Conservation (phyloP, 2,329 filamentous ascomycete species). For the Chaetomium sp. region DNA sequence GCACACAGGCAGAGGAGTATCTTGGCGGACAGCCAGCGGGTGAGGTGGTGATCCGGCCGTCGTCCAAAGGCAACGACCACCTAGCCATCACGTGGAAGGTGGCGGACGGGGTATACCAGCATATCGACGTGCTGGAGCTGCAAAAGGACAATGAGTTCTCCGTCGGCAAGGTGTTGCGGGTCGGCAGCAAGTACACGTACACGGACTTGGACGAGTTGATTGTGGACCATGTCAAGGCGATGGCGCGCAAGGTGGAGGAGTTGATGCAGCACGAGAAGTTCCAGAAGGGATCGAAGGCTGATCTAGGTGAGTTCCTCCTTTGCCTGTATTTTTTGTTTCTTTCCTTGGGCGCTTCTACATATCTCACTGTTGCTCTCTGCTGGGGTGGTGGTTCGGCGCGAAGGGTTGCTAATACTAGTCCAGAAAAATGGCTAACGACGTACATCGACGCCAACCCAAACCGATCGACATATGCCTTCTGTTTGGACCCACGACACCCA, state of each 20-base stretch:
- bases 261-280: slow-evolving; percentile 93
- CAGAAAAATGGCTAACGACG: slow-evolving; percentile 86
- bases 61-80: slow-evolving; percentile 91
- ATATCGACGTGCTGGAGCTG: slow-evolving; percentile 93
- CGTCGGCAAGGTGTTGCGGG: slow-evolving; percentile 76
- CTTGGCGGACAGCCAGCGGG: slow-evolving; percentile 78
- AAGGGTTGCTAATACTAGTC: neutral
- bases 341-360: too few species aligned
- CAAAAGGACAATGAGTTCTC: slow-evolving; percentile 97
- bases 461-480: slow-evolving; percentile 91
- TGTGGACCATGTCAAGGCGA: slow-evolving; percentile 92
- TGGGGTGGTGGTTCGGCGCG: too few species aligned
- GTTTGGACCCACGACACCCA: slow-evolving; percentile 82
- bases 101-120: slow-evolving; percentile 90
- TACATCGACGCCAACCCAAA: slow-evolving; percentile 96
- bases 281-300: slow-evolving; percentile 69
- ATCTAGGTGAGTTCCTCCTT: slow-evolving; percentile 64
- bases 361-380: too few species aligned
- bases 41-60: slow-evolving; percentile 91
- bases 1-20: slow-evolving; percentile 86
- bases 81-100: slow-evolving; percentile 98
- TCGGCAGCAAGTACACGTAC: slow-evolving; percentile 85
- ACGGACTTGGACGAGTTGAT: slow-evolving; percentile 96
- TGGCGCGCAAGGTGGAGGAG: slow-evolving; percentile 96
- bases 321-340: too few species aligned